Evolutionary conservation across 257 asterid genomes (phyloP).

Genomic region (Capsicum chinense): DNA sequence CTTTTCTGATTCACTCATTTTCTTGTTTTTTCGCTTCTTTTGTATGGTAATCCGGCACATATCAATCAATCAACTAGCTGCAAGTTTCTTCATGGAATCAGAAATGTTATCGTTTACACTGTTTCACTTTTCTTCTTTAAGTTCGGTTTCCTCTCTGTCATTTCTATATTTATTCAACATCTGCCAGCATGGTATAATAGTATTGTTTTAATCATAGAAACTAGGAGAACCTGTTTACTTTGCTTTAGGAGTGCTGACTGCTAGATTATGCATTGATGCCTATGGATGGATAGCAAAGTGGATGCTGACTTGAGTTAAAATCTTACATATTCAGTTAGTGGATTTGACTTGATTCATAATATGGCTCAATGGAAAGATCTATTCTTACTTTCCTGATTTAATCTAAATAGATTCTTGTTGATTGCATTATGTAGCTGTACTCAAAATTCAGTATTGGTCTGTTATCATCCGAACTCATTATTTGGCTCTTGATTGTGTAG

Average conservation of each 20-base stretch:
- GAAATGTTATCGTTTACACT: neutral
- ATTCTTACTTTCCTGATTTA: conserved; percentile 13
- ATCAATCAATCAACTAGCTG: conserved; percentile 7
- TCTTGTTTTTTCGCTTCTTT: neutral
- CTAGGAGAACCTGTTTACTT: neutral
- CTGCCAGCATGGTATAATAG: neutral
- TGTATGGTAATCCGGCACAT: neutral
- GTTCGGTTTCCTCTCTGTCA: neutral
- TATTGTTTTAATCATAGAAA: neutral
- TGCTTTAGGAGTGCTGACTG: conserved; percentile 7
- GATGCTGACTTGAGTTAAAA: neutral
- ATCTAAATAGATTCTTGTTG: neutral
- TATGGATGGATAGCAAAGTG: neutral
- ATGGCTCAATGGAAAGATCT: neutral
- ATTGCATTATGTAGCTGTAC: conserved; percentile 2
- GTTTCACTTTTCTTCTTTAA: neutral
- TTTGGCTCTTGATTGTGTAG: conserved; percentile 7
- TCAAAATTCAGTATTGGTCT: neutral
- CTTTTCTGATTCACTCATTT: neutral
- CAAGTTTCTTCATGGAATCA: conserved; percentile 22
- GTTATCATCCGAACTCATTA: neutral
- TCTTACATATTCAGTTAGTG: neutral
- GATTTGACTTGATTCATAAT: neutral
- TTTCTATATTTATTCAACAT: conserved; percentile 8
- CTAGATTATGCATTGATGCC: conserved; percentile 2